Evolutionary conservation across 2,329 filamentous ascomycete species (phyloP).

Genomic region (Aspergillus jensenii): DNA sequence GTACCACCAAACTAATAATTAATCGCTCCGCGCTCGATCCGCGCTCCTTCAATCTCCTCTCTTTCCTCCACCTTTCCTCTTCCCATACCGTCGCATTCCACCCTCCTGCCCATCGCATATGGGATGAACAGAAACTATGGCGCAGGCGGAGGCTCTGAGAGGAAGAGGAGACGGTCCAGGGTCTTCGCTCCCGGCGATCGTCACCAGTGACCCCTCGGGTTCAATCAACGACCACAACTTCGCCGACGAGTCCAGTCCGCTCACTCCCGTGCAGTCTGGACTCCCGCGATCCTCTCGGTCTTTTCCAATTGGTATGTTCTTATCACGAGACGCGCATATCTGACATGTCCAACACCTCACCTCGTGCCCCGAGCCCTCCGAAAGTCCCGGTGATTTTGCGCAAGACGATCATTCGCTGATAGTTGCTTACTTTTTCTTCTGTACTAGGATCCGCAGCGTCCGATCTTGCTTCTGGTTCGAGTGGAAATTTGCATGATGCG

Average conservation of each 20-base stretch:
- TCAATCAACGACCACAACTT: conserved; percentile 15
- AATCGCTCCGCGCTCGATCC: conserved; percentile 8
- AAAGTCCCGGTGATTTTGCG: conserved; percentile 8
- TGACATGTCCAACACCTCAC: conserved; percentile 7
- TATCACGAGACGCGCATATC: conserved; percentile 1
- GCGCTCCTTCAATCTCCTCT: conserved; percentile 3
- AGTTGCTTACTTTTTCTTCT: conserved; percentile 7
- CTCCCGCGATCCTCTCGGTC: conserved; percentile 21
- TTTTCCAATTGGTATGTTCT: conserved; percentile 28
- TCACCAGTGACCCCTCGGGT: conserved; percentile 23
- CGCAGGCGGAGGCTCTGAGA: conserved; percentile 35
- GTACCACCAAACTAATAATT: conserved; percentile 9
- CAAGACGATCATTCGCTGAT: conserved; percentile 8
- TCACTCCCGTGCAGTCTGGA: conserved; percentile 10
- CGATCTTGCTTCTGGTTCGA: conserved; percentile 33
- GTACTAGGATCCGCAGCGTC: conserved; percentile 26
- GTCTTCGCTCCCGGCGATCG: conserved; percentile 24
- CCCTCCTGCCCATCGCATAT: not conserved
- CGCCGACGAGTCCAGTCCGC: conserved; percentile 12
- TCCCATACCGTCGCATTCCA: not conserved
- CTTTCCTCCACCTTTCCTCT: not conserved
- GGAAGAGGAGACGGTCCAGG: conserved; percentile 22
- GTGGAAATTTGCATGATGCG: conserved; percentile 28
- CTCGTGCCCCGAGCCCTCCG: conserved; percentile 1
- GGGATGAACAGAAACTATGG: conserved; percentile 24